Conservation (phyloP, 169 alveolate species). For the Cryptosporidium muris region DNA sequence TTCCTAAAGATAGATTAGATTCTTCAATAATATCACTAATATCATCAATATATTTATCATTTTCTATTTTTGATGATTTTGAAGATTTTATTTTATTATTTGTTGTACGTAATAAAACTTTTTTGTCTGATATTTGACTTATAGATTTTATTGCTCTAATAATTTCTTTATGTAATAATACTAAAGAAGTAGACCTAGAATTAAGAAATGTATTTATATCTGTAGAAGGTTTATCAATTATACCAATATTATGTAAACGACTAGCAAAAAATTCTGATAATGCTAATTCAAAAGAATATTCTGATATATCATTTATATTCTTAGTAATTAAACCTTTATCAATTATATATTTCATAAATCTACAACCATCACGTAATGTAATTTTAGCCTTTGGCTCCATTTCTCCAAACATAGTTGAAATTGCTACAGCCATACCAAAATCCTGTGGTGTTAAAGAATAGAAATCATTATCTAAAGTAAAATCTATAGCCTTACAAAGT, state of each 20-base stretch:
- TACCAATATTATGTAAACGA: too few relatives aligned
- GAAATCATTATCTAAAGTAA: slow-evolving; percentile 13
- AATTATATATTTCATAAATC: slow-evolving; percentile 7
- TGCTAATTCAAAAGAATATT: not conserved
- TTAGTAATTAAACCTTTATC: not conserved
- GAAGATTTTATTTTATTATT: too few relatives aligned
- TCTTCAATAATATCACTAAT: too few relatives aligned
- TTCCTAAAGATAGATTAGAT: too few relatives aligned
- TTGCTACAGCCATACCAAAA: slow-evolving; percentile 47
- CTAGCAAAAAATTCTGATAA: not conserved
- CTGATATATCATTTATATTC: not conserved
- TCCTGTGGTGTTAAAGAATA: not conserved
- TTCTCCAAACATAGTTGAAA: slow-evolving; percentile 26
- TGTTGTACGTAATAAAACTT: not conserved
- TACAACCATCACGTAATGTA: slow-evolving; percentile 64
- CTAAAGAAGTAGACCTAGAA: too few relatives aligned
- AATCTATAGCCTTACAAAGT: slow-evolving; percentile 32
- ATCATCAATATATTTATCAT: too few relatives aligned
- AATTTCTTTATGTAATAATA: too few relatives aligned
- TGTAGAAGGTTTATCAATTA: too few relatives aligned
- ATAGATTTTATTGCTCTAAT: too few relatives aligned
- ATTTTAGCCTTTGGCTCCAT: slow-evolving; percentile 12
- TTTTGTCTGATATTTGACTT: not conserved
- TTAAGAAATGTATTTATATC: too few relatives aligned
- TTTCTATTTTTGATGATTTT: too few relatives aligned